Conservation (phyloP, 495 filamentous ascomycete species). For the Penicillium lividum region DNA sequence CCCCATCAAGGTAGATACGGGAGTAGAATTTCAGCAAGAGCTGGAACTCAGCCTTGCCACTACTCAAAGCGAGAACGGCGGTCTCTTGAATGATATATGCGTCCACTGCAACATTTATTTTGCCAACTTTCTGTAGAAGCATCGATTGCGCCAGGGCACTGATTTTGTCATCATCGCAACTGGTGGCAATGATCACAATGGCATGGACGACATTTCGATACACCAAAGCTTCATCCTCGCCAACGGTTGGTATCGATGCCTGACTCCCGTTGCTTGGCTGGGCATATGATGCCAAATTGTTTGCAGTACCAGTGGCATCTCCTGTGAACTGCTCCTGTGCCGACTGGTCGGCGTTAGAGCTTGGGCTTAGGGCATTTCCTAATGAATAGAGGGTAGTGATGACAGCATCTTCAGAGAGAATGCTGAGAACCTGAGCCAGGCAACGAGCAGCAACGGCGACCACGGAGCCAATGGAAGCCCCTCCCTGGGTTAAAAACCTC, state of each 20-base stretch:
- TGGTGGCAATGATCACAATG: constrained; percentile 81
- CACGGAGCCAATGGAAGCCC: constrained; percentile 59
- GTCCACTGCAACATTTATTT: constrained; percentile 74
- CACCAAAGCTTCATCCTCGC: constrained; percentile 72
- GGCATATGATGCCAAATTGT: constrained; percentile 41
- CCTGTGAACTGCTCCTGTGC: constrained; percentile 31
- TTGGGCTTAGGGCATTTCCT: constrained; percentile 85
- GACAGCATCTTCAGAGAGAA: constrained; percentile 85
- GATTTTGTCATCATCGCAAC: constrained; percentile 84
- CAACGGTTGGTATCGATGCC: constrained; percentile 68
- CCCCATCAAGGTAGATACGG: constrained; percentile 68
- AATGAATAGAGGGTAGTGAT: constrained; percentile 94
- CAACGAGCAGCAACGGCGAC: constrained; percentile 76
- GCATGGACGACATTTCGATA: constrained; percentile 84
- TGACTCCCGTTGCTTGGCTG: constrained; percentile 69
- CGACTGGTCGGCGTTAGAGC: constrained; percentile 40
- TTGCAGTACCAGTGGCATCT: constrained; percentile 25
- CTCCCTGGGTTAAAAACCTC: constrained; percentile 78
- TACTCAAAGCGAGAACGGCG: constrained; percentile 71
- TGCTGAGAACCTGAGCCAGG: constrained; percentile 73
- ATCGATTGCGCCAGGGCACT: constrained; percentile 94
- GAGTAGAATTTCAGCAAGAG: constrained; percentile 81
- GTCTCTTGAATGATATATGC: constrained; percentile 80
- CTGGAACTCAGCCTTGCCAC: constrained; percentile 75
- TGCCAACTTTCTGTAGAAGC: constrained; percentile 88